Percentiles rank a stretch among this genome's conserved stretches.
Evolutionary conservation across 768 basidiomycete genomes (phyloP).

Genomic region (Tricholoma hemisulphureum): DNA sequence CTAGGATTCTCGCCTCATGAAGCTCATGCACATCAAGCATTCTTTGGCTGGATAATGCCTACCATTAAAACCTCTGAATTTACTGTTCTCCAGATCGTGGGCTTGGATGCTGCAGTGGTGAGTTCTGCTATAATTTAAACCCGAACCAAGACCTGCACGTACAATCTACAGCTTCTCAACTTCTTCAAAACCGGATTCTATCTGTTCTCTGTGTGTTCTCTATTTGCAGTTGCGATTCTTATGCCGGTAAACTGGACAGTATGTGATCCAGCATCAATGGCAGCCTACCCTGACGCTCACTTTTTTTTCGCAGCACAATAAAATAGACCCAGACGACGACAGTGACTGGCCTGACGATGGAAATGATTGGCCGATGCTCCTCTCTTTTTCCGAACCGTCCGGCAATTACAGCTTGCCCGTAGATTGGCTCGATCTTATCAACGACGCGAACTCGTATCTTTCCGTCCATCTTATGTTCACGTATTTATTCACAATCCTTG

Average conservation of each 20-base stretch:
- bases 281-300: neutral
- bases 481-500: slow-evolving; percentile 86
- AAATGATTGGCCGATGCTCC: slow-evolving; percentile 45
- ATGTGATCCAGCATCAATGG: slow-evolving; percentile 23
- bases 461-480: slow-evolving; percentile 91
- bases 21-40: slow-evolving; percentile 79
- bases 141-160: neutral
- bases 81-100: slow-evolving; percentile 92
- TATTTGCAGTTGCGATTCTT: slow-evolving; percentile 79
- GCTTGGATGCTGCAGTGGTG: slow-evolving; percentile 94
- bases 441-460: slow-evolving; percentile 86
- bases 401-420: slow-evolving; percentile 37
- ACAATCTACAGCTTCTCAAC: slow-evolving; percentile 65
- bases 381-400: slow-evolving; percentile 19
- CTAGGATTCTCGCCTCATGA: slow-evolving; percentile 92
- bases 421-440: slow-evolving; percentile 86
- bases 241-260: slow-evolving; percentile 97
- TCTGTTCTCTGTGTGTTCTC: slow-evolving; percentile 82
- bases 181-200: slow-evolving; percentile 96
- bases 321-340: slow-evolving; percentile 61
- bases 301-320: slow-evolving; percentile 61
- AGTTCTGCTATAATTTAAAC: slow-evolving; percentile 31
- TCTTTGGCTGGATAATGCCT: slow-evolving; percentile 96
- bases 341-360: slow-evolving; percentile 44
- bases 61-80: slow-evolving; percentile 90